phyloP scores from a whole-genome alignment of 2,329 filamentous ascomycete genomes.

The Pseudogymnoascus pannorum region DNA sequence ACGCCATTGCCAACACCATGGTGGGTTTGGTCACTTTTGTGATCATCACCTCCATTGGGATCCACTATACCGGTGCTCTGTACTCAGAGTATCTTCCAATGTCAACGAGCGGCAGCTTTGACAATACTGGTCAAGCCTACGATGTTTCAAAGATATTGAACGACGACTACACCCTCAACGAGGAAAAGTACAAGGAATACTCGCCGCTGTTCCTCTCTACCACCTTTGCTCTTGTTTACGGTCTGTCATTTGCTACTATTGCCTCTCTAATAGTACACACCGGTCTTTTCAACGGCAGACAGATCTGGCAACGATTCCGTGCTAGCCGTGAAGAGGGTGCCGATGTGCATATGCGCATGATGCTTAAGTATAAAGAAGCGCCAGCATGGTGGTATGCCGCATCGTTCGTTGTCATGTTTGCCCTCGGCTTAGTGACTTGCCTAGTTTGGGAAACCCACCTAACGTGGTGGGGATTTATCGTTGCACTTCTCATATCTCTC shows the following conservation, averaged over 20 bases:
- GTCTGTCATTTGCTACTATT: conserved; percentile 60
- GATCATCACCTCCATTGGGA: conserved; percentile 47
- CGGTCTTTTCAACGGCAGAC: conserved; percentile 57
- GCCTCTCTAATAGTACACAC: conserved; percentile 55
- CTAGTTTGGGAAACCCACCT: conserved; percentile 56
- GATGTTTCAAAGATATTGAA: conserved; percentile 54
- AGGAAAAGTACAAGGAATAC: conserved; percentile 53
- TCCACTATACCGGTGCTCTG: conserved; percentile 62
- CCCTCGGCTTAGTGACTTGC: conserved; percentile 37
- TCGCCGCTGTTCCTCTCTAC: conserved; percentile 59
- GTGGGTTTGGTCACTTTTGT: conserved; percentile 51
- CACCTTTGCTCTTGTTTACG: conserved; percentile 48
- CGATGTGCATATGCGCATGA: conserved; percentile 47
- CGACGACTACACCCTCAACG: conserved; percentile 48
- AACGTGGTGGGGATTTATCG: conserved; percentile 30
- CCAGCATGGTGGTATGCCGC: conserved; percentile 51
- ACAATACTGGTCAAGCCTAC: conserved; percentile 55
- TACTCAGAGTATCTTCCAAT: conserved; percentile 54
- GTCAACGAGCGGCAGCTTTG: conserved; percentile 52
- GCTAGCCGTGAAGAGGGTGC: conserved; percentile 32
- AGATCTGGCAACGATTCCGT: conserved; percentile 44
- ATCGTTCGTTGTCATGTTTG: conserved; percentile 43
- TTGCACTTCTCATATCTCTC: conserved; percentile 27
- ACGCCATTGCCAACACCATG: conserved; percentile 50
- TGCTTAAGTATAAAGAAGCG: conserved; percentile 47